phyloP scores from a whole-genome alignment of 2,329 filamentous ascomycete genomes.

The Dichotomopilus funicola region DNA sequence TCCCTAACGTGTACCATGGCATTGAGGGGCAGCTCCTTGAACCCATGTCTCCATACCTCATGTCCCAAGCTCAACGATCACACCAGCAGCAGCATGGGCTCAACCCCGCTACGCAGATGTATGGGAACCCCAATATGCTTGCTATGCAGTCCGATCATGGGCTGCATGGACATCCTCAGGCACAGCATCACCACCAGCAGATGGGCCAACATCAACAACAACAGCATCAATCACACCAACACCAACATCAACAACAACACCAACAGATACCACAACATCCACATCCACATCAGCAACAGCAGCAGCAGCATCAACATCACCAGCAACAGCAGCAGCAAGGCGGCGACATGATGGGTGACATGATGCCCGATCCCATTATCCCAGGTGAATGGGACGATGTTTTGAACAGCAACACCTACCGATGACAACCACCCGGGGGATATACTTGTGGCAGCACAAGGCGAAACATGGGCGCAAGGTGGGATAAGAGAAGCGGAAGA shows the following conservation, averaged over 20 bases:
- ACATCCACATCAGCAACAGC: constrained; percentile 24
- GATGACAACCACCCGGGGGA: not conserved
- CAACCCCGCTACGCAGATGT: constrained; percentile 39
- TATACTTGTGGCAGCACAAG: too few relatives aligned
- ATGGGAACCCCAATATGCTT: constrained; percentile 38
- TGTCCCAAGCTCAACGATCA: constrained; percentile 42
- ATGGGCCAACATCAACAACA: constrained; percentile 24
- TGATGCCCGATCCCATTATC: constrained; percentile 43
- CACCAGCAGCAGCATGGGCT: constrained; percentile 29
- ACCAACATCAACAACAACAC: constrained; percentile 28
- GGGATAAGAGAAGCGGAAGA: too few relatives aligned
- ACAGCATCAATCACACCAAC: constrained; percentile 30
- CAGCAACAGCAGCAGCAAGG: constrained; percentile 27
- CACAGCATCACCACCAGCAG: constrained; percentile 29
- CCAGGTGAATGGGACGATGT: constrained; percentile 42
- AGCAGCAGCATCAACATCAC: constrained; percentile 26
- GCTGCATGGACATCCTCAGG: constrained; percentile 27
- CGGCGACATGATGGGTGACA: constrained; percentile 44
- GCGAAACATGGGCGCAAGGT: too few relatives aligned
- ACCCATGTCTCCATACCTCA: constrained; percentile 64
- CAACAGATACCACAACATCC: constrained; percentile 8
- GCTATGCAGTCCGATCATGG: constrained; percentile 33
- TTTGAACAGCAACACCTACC: constrained; percentile 29
- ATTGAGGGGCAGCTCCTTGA: constrained; percentile 69
- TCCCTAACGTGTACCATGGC: constrained; percentile 52